These are phyloP conservation scores for Puccinia novopanici DNA, from an alignment of 1,284 basidiomycete genomes.

Conservation along the genomic window DNA sequence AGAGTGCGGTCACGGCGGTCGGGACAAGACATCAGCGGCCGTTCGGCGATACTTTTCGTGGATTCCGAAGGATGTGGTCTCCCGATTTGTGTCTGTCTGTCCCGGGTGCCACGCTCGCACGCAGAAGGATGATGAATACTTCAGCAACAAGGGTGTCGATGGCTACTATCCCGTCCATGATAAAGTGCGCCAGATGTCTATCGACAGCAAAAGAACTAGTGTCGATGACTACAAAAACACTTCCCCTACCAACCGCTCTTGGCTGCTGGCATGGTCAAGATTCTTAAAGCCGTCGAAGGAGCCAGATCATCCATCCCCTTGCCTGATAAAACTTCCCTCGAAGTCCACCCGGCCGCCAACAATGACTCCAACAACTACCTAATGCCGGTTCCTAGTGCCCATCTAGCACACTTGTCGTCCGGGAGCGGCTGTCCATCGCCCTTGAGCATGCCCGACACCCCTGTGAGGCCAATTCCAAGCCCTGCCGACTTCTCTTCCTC, in stretches of 20 bases:
- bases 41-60: constrained; percentile 68
- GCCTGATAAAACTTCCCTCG: neutral
- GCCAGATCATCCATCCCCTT: neutral
- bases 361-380: neutral
- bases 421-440: constrained; percentile 25
- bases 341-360: neutral
- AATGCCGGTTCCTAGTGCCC: neutral
- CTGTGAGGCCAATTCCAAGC: neutral
- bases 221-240: constrained; percentile 26
- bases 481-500: neutral
- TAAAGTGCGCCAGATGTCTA: constrained; percentile 48
- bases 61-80: constrained; percentile 76
- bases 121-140: constrained; percentile 48
- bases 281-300: constrained; percentile 35
- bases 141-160: constrained; percentile 38
- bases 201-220: constrained; percentile 19
- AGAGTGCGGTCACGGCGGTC: constrained; percentile 69
- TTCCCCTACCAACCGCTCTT: constrained; percentile 42
- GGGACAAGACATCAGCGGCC: constrained; percentile 68
- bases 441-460: neutral
- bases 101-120: constrained; percentile 65
- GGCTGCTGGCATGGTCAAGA: constrained; percentile 46
- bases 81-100: constrained; percentile 73
- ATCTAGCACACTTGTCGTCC: neutral
- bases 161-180: constrained; percentile 49